phyloP scores from a whole-genome alignment of 768 basidiomycete species.

The Boletus rubropictus region DNA sequence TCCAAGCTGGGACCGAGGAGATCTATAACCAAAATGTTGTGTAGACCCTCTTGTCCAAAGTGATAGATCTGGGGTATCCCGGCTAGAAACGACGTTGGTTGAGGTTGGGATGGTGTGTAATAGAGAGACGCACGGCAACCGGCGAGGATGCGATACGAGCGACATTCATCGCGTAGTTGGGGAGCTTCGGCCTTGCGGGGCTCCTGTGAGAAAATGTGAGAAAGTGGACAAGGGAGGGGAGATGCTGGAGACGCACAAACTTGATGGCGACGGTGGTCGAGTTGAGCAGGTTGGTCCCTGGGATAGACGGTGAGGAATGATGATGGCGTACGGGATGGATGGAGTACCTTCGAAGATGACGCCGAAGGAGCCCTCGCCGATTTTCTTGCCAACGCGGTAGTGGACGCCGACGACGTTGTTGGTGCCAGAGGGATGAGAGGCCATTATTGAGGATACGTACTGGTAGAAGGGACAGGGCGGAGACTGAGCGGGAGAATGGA shows the following conservation, averaged over 20 bases:
- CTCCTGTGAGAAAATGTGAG: conserved; percentile 47
- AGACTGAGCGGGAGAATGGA: neutral
- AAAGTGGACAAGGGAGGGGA: neutral
- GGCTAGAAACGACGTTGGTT: conserved; percentile 43
- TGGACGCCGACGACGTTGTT: conserved; percentile 90
- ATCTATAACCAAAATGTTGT: conserved; percentile 98
- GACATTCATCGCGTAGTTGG: conserved; percentile 96
- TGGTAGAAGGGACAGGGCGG: conserved; percentile 10
- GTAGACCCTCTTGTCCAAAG: conserved; percentile 97
- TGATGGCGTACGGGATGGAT: neutral
- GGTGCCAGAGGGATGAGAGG: conserved; percentile 51
- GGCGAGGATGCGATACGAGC: conserved; percentile 87
- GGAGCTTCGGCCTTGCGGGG: conserved; percentile 94
- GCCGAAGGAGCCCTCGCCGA: conserved; percentile 97
- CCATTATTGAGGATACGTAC: conserved; percentile 38
- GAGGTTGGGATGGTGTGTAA: conserved; percentile 6
- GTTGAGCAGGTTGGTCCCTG: conserved; percentile 96
- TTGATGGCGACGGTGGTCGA: conserved; percentile 99
- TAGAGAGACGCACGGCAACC: conserved; percentile 70
- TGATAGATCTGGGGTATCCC: conserved; percentile 99
- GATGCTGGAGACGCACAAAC: conserved; percentile 66
- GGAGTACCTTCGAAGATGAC: conserved; percentile 84
- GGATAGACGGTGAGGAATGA: neutral
- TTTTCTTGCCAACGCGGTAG: conserved; percentile 97
- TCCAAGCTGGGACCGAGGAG: conserved; percentile 94